Evolutionary conservation across 352 stramenopile species (phyloP).

Genomic region (Pythium periplocum): DNA sequence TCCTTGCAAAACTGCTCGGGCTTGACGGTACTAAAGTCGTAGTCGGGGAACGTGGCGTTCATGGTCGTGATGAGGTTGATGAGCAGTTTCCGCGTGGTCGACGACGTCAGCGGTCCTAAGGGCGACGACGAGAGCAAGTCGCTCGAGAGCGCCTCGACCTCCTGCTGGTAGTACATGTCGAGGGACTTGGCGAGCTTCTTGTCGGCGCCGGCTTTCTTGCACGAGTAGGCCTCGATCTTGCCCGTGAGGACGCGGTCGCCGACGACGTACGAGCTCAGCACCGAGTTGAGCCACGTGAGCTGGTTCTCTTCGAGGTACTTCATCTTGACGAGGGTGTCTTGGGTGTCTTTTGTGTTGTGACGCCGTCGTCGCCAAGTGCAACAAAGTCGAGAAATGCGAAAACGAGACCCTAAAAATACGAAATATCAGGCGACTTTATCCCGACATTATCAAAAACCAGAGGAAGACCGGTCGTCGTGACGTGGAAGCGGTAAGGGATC

Average conservation of each 20-base stretch:
- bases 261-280: slow-evolving; percentile 79
- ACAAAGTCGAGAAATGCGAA: background rate
- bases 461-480: no score
- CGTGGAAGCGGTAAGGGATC: no score
- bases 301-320: slow-evolving; percentile 92
- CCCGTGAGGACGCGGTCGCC: slow-evolving; percentile 84
- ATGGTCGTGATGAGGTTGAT: slow-evolving; percentile 94
- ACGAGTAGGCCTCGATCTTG: slow-evolving; percentile 90
- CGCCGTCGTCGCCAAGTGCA: slow-evolving; percentile 1
- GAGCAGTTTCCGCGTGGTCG: slow-evolving; percentile 82
- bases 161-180: slow-evolving; percentile 83
- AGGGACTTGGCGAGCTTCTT: slow-evolving; percentile 89
- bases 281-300: slow-evolving; percentile 87
- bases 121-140: slow-evolving; percentile 64
- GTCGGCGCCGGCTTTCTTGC: slow-evolving; percentile 89
- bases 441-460: no score
- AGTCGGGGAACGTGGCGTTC: slow-evolving; percentile 92
- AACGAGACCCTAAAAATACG: slow-evolving; percentile 3
- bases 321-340: slow-evolving; percentile 36
- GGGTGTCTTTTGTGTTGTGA: background rate
- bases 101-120: slow-evolving; percentile 71
- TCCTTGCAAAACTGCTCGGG: slow-evolving; percentile 90
- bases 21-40: slow-evolving; percentile 88
- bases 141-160: slow-evolving; percentile 48
- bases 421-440: slow-evolving; percentile 3